Evolutionary conservation across 2,329 filamentous ascomycete genomes (phyloP).

Genomic region (Juglanconis sp.): DNA sequence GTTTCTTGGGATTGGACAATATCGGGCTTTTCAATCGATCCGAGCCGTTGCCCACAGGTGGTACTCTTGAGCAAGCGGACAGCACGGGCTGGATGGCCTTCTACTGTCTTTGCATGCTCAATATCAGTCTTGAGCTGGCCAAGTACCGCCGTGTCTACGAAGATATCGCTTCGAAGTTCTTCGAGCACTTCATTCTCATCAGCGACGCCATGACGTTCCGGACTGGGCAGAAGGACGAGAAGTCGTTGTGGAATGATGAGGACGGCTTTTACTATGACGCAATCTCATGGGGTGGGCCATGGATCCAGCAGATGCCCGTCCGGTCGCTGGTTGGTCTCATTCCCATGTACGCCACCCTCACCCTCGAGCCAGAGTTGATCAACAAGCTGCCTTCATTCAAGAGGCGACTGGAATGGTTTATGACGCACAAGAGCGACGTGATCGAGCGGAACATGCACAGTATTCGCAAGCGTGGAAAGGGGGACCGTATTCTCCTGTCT

Average conservation of each 20-base stretch:
- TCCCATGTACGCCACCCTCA: constrained; percentile 86
- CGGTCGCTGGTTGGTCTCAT: constrained; percentile 91
- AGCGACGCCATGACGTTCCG: constrained; percentile 94
- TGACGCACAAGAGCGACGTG: constrained; percentile 80
- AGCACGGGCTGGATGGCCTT: constrained; percentile 99
- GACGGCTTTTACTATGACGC: constrained; percentile 99
- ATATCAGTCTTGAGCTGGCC: constrained; percentile 90
- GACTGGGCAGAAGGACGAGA: constrained; percentile 65
- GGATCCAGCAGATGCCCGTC: constrained; percentile 88
- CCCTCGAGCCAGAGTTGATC: constrained; percentile 88
- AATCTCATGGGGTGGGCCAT: constrained; percentile 92
- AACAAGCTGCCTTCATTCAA: constrained; percentile 91
- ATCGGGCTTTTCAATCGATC: constrained; percentile 97
- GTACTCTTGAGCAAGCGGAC: constrained; percentile 91
- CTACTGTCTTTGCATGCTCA: constrained; percentile 94
- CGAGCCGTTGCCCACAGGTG: constrained; percentile 88
- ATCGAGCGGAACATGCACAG: constrained; percentile 93
- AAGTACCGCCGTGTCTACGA: constrained; percentile 95
- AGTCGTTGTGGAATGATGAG: constrained; percentile 92
- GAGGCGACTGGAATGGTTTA: constrained; percentile 90
- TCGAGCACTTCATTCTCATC: constrained; percentile 97
- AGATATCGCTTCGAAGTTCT: constrained; percentile 97
- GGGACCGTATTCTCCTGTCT: constrained; percentile 79
- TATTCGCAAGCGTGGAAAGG: constrained; percentile 86
- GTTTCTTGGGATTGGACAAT: constrained; percentile 93